These are phyloP conservation scores for Microsporum canis DNA, from an alignment of 2,329 filamentous ascomycete genomes.

Conservation along the genomic window DNA sequence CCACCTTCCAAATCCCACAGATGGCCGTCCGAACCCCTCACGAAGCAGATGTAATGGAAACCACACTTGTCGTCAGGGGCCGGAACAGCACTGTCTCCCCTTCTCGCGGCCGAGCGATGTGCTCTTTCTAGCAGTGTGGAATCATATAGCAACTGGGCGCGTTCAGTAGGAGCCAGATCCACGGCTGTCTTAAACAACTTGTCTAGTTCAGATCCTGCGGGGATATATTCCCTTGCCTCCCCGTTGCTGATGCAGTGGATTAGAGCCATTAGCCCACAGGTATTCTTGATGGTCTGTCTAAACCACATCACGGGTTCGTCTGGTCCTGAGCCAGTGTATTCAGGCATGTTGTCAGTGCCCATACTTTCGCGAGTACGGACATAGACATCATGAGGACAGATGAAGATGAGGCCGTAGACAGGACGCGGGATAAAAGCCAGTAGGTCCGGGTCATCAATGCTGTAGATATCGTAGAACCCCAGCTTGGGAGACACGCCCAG, in stretches of 20 bases:
- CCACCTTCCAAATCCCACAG: slow-evolving; percentile 27
- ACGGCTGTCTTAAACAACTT: slow-evolving; percentile 35
- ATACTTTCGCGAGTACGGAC: slow-evolving; percentile 33
- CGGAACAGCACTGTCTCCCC: slow-evolving; percentile 18
- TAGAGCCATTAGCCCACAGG: slow-evolving; percentile 48
- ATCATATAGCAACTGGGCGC: slow-evolving; percentile 42
- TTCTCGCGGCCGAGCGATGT: slow-evolving; percentile 16
- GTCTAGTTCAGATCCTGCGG: slow-evolving; percentile 35
- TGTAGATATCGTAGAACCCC: slow-evolving; percentile 45
- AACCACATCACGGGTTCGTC: slow-evolving; percentile 48
- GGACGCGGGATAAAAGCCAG: slow-evolving; percentile 43
- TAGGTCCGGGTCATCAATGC: slow-evolving; percentile 40
- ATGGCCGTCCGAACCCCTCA: slow-evolving; percentile 23
- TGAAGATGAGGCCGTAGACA: slow-evolving; percentile 41
- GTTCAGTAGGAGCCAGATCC: slow-evolving; percentile 33
- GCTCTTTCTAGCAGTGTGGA: slow-evolving; percentile 23
- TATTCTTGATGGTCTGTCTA: slow-evolving; percentile 47
- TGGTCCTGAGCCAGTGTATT: slow-evolving; percentile 38
- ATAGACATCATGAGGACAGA: slow-evolving; percentile 37
- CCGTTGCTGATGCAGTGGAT: slow-evolving; percentile 46
- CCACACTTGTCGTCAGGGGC: slow-evolving; percentile 15
- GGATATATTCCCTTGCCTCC: slow-evolving; percentile 33
- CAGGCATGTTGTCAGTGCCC: slow-evolving; percentile 25
- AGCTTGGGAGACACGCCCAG: slow-evolving; percentile 40
- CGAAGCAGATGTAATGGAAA: slow-evolving; percentile 26